These are phyloP conservation scores for Actinidia polygama DNA, from an alignment of 179 eudicot species.

Conservation along the genomic window DNA sequence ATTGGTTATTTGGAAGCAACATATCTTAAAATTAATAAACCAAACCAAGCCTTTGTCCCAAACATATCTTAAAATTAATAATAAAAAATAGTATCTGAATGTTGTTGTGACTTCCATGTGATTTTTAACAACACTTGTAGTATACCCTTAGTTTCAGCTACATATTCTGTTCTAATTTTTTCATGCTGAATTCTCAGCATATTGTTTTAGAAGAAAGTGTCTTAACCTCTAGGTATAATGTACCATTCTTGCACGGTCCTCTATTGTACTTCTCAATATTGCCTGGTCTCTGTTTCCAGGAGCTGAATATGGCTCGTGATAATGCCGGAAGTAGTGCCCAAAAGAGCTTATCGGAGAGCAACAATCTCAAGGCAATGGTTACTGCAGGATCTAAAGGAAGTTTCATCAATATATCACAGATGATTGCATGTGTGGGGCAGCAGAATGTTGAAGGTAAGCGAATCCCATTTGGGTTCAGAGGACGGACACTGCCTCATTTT, in stretches of 20 bases:
- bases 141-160: neutral
- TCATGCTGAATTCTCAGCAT: neutral
- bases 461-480: slow-evolving; percentile 90
- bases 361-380: slow-evolving; percentile 99
- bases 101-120: neutral
- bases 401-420: slow-evolving; percentile 97
- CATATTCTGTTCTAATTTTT: neutral
- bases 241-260: neutral
- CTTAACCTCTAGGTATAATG: neutral
- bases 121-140: neutral
- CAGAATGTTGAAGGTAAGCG: slow-evolving; percentile 99
- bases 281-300: slow-evolving; percentile 44
- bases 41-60: no score
- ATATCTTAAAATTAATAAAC: neutral
- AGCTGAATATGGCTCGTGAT: slow-evolving; percentile 99
- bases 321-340: slow-evolving; percentile 99
- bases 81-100: neutral
- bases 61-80: neutral
- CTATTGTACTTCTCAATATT: neutral
- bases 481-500: slow-evolving; percentile 95
- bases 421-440: slow-evolving; percentile 99
- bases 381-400: slow-evolving; percentile 99
- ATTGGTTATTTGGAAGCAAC: neutral
- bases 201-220: neutral
- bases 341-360: slow-evolving; percentile 92